Base-by-base conservation (phyloP, 257 asterid species). In the Cordia subcordata region DNA sequence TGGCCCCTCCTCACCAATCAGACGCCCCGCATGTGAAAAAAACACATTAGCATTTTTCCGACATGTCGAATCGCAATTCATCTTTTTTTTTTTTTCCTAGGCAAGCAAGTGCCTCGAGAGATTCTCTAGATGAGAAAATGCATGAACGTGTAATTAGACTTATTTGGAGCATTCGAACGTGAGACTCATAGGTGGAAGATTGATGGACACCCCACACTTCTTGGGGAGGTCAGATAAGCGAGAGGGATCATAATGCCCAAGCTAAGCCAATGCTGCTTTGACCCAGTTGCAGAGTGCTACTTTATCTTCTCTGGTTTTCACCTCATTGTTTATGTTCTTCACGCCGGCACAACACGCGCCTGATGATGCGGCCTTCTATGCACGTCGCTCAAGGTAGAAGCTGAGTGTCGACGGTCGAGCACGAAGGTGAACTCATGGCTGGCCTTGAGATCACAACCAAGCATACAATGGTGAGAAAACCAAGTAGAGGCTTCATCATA, bases 201-300 rank as follows among this genome's bases (percentile, higher is more conserved):
- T 14, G 14, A 42, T 14, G 2, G 12, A 11, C 12, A 42, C 47
- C 15, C 47, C 47, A 42, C 47, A 42, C 15, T 42, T 11, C 2
- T 42, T 11, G 15, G 47, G 47, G 10, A 42, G 47, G 10, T 17
- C 11, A 49, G 57, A 0, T 0, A 61, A 8, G 4, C 35, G 57
- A 61, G 18, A 32, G 35, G 49, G 32, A 49, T 5, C 21, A 18
- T 27, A 13, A 27, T 61, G 33, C 47, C 57, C 57, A n/a, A 20
- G 35, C 32, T 60, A 13, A 60, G 4, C 16, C 14, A 60, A 19
- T 60, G 15, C 56, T 11, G 13, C 38, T 47, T 60, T 60, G 5
- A 60, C 12, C 27, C 65, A 60, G 0, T 60, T 60, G 56, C 33
- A 60, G 17, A 45, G 8, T 23, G 8, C 65, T 11, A 60, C 46